These are phyloP conservation scores for Pichia paraexigua DNA, from an alignment of 805 yeast species.

Conservation along the genomic window DNA sequence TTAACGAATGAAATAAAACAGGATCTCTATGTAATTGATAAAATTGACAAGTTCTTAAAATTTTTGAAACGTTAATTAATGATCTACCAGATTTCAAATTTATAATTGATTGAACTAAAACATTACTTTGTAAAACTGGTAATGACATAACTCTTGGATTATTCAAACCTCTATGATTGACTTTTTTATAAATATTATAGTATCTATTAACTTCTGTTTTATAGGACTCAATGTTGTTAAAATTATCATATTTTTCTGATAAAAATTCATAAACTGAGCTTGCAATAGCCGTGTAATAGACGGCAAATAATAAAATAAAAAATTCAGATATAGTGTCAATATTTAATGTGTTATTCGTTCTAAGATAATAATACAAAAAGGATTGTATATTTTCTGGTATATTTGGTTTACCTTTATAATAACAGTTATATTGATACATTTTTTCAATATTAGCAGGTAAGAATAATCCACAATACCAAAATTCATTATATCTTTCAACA, in stretches of 20 bases:
- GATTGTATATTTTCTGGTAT: slow-evolving; percentile 13
- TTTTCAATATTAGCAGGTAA: slow-evolving; percentile 17
- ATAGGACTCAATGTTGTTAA: slow-evolving; percentile 8
- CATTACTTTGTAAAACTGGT: slow-evolving; percentile 17
- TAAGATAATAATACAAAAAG: slow-evolving; percentile 40
- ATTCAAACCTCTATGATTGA: slow-evolving; percentile 15
- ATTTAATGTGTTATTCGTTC: slow-evolving; percentile 17
- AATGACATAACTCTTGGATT: slow-evolving; percentile 21
- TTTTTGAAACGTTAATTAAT: slow-evolving; percentile 16
- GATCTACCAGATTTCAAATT: slow-evolving; percentile 22
- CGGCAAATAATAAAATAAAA: slow-evolving; percentile 15
- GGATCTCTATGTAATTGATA: slow-evolving; percentile 52
- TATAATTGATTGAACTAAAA: slow-evolving; percentile 18
- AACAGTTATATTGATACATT: slow-evolving; percentile 13
- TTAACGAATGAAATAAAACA: slow-evolving; percentile 40
- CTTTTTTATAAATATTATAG: slow-evolving; percentile 12
- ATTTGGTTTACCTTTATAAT: slow-evolving; percentile 8
- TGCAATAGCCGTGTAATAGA: slow-evolving; percentile 15
- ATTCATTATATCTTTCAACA: slow-evolving; percentile 32
- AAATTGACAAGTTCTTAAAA: slow-evolving; percentile 21
- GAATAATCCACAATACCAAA: slow-evolving; percentile 36
- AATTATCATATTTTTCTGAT: slow-evolving; percentile 5
- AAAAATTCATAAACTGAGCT: slow-evolving; percentile 13
- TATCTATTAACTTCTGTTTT: slow-evolving; percentile 18
- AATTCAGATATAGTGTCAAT: slow-evolving; percentile 18